Evolutionary conservation across 2,329 filamentous ascomycete genomes (phyloP).

Genomic region (Hysterium pulicare): DNA sequence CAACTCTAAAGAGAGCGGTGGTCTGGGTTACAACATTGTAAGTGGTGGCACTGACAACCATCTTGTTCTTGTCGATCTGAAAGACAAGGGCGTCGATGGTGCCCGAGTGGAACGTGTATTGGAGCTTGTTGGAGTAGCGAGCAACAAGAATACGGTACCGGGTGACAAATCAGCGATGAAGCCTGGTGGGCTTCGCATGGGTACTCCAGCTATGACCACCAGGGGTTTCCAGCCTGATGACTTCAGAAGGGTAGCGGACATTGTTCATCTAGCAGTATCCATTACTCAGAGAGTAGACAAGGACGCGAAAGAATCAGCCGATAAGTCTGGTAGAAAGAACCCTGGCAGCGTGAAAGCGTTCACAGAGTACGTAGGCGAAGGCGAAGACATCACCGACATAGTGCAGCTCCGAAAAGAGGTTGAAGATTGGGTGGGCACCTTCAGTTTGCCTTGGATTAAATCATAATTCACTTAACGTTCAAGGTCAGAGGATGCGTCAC

Average conservation of each 20-base stretch:
- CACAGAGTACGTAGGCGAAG: slow-evolving; percentile 40
- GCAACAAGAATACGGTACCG: slow-evolving; percentile 99
- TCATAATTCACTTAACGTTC: too few relatives aligned
- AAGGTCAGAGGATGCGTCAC: too few relatives aligned
- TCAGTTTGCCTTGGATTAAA: slow-evolving; percentile 40
- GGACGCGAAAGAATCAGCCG: slow-evolving; percentile 36
- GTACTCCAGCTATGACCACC: slow-evolving; percentile 94
- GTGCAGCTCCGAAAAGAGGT: slow-evolving; percentile 40
- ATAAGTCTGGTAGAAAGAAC: slow-evolving; percentile 36
- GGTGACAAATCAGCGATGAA: slow-evolving; percentile 97
- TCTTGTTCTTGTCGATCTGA: slow-evolving; percentile 93
- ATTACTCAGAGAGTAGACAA: slow-evolving; percentile 42
- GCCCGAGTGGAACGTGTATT: slow-evolving; percentile 94
- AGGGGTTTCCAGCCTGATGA: slow-evolving; percentile 90
- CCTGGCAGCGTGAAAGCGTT: slow-evolving; percentile 39
- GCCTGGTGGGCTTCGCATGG: slow-evolving; percentile 91
- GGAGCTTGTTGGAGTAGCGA: slow-evolving; percentile 97
- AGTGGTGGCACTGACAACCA: slow-evolving; percentile 96
- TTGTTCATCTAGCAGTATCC: slow-evolving; percentile 40
- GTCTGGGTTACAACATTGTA: slow-evolving; percentile 88
- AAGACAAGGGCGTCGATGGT: slow-evolving; percentile 81
- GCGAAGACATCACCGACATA: slow-evolving; percentile 40
- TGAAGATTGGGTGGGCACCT: slow-evolving; percentile 42
- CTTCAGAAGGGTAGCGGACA: slow-evolving; percentile 65
- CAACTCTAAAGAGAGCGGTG: slow-evolving; percentile 67